Base-by-base conservation (phyloP, 78 protist genomes). In the Dictyostelium brefeldianum region DNA sequence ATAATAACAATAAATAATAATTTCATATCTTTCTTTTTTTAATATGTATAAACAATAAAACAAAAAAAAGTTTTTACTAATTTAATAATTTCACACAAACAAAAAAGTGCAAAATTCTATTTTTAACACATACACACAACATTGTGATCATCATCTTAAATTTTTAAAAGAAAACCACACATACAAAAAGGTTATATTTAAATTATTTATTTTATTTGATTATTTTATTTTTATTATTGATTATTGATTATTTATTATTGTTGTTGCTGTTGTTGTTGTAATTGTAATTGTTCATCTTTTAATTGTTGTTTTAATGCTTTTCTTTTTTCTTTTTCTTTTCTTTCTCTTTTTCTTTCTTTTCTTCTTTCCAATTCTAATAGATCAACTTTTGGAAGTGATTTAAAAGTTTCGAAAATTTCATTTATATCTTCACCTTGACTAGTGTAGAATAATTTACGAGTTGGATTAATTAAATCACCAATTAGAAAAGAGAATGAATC, bases 391-490 rank as follows among this genome's bases (percentile, higher is more conserved):
- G 92, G 92, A 14, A 85, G 59, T 85, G 92, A 74, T 59, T 85
- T 85, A 48, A 85, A 85, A 6, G 77, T 59, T 57, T 85, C 83
- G 46, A 74, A 85, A 36, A 85, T 75, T 75, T 85, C 92, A 47
- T 75, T 75, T 2, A 85, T 85, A 41, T 85, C 92, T 54, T 85
- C 92, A 62, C 92, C 92, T 75, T 85, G 92, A 54, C 53, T 79
- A 4, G 92, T 85, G 64, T 74, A 85, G 57, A 85, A 85, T 41
- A 85, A 70, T 62, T 75, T 71, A 47, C 92, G 36, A 4, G 92
- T 85, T 53, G 92, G 92, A 57, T 85, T 85, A 51, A 85, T 59
- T 12, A 85, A 64, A n/a, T 75, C 92, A 85, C 92, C 92, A 62
- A 85, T 59, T 0, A 85, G 31, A 62, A 85, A 85, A 48, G 82